phyloP scores from a whole-genome alignment of 139 green algal genomes.

The Picochlorum sp. region DNA sequence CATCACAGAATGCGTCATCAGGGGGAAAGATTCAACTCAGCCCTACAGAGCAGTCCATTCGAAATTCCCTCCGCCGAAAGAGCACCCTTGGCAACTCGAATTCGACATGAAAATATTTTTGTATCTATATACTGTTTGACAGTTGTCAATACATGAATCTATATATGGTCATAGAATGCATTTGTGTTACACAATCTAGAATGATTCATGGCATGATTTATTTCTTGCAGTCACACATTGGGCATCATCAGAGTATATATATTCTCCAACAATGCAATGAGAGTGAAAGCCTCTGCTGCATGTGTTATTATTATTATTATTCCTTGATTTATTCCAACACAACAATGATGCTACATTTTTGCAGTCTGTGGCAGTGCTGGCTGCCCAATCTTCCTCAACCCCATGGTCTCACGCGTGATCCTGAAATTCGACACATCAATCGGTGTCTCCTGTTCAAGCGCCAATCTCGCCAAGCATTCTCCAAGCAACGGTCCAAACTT shows the following conservation, averaged over 20 bases:
- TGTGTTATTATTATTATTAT: too few relatives aligned
- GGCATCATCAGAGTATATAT: too few relatives aligned
- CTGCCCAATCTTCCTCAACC: not conserved
- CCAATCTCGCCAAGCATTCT: slow-evolving; percentile 1
- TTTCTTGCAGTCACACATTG: too few relatives aligned
- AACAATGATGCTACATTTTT: not conserved
- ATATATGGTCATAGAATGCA: not conserved
- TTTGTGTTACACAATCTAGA: too few relatives aligned
- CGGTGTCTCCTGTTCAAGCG: not conserved
- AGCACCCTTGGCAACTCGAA: not conserved
- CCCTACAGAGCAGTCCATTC: slow-evolving; percentile 28
- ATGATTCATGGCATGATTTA: too few relatives aligned
- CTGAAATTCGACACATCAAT: slow-evolving; percentile 1
- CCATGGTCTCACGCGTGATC: not conserved
- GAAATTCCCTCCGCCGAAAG: slow-evolving; percentile 21
- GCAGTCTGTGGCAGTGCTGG: not conserved
- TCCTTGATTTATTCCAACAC: too few relatives aligned
- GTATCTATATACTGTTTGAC: not conserved
- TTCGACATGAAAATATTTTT: not conserved
- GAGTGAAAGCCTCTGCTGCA: too few relatives aligned
- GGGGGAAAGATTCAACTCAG: slow-evolving; percentile 12
- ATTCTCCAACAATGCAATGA: too few relatives aligned
- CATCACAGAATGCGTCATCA: not conserved
- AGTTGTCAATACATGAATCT: too few relatives aligned
- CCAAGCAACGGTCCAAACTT: slow-evolving; percentile 2